Percentiles rank a stretch among this genome's conserved stretches.
These are phyloP conservation scores for Quercus tomentella DNA, from an alignment of 331 rosid species.

Conservation along the genomic window DNA sequence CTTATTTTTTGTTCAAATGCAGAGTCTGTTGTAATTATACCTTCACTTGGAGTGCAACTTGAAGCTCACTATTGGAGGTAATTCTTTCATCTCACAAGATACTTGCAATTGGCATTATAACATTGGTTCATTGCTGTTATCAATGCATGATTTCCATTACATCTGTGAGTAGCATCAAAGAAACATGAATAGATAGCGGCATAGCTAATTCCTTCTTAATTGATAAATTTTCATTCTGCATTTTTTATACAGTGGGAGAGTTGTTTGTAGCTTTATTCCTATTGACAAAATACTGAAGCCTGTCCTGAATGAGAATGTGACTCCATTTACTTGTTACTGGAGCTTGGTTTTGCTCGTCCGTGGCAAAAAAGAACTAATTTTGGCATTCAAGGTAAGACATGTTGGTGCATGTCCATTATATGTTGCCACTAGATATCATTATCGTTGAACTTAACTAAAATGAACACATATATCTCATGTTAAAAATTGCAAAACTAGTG, in stretches of 20 bases:
- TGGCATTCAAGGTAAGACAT: neutral
- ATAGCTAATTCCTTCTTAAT: neutral
- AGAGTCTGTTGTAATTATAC: neutral
- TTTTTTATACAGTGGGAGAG: neutral
- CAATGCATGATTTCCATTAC: neutral
- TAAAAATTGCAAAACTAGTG: neutral
- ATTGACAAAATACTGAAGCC: neutral
- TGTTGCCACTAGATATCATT: neutral
- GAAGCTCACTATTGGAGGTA: neutral
- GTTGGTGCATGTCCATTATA: neutral
- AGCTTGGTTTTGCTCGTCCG: neutral
- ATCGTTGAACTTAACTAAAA: neutral
- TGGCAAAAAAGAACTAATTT: neutral
- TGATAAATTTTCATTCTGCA: neutral
- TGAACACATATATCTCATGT: neutral
- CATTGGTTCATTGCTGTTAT: neutral
- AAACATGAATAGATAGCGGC: neutral
- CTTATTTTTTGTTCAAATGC: neutral
- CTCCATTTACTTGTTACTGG: neutral
- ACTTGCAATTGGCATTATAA: neutral
- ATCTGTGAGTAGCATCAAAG: neutral
- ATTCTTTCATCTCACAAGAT: neutral
- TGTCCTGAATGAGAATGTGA: neutral
- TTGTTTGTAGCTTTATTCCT: neutral
- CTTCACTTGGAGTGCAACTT: neutral